phyloP scores from a whole-genome alignment of 1,139 yeast genomes.

The Magnusiomyces paraingens region DNA sequence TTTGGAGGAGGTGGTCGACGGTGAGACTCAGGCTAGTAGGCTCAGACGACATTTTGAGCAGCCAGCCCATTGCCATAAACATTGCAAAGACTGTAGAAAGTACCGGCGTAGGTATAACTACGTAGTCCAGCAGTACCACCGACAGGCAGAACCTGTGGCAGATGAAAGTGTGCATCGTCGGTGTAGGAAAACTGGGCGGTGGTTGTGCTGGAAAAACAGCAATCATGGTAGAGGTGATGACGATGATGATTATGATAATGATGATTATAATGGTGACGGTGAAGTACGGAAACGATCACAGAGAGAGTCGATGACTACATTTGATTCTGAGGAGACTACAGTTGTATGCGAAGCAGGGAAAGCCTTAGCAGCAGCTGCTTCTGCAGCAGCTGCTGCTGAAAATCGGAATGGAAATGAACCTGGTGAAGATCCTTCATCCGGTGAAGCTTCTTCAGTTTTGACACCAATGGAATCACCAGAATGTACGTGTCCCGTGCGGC shows the following conservation, averaged over 20 bases:
- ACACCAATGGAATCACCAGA: not conserved
- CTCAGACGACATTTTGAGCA: no score
- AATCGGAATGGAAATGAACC: not conserved
- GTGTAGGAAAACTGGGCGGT: not conserved
- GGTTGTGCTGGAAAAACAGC: not conserved
- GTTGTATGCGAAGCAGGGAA: not conserved
- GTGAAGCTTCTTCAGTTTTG: not conserved
- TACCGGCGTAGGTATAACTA: not conserved
- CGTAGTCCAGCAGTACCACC: not conserved
- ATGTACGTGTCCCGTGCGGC: not conserved
- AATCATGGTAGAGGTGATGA: not conserved
- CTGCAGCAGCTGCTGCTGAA: not conserved
- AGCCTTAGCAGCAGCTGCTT: not conserved
- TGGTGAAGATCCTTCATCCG: not conserved
- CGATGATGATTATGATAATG: not conserved
- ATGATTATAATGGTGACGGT: not conserved
- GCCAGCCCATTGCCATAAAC: not conserved
- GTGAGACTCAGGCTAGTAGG: no score
- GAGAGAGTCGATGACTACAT: not conserved
- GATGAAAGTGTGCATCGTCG: no score
- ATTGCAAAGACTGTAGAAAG: not conserved
- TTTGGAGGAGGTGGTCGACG: no score
- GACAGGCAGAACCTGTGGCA: not conserved
- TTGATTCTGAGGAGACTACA: not conserved
- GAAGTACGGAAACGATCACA: not conserved